These are phyloP conservation scores for Populus alba DNA, from an alignment of 345 rosid species.

Conservation along the genomic window DNA sequence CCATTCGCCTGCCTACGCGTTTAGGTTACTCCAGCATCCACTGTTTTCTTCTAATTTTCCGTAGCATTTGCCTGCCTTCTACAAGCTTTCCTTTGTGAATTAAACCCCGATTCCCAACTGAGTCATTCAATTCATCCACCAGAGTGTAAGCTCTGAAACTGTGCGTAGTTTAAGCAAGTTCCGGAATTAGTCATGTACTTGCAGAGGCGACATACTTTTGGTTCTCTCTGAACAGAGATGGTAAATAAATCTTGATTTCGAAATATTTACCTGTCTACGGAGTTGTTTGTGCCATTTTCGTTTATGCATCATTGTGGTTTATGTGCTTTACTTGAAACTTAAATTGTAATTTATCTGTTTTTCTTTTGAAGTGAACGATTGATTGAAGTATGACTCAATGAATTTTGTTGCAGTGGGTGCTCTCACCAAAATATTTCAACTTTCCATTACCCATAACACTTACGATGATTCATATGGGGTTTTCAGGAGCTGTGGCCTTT, in stretches of 20 bases:
- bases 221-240: not conserved
- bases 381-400: slow-evolving; percentile 1
- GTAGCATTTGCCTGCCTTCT: not conserved
- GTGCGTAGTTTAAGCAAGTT: not conserved
- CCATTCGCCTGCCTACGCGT: not conserved
- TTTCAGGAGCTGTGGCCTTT: slow-evolving; percentile 72
- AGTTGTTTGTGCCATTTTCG: not conserved
- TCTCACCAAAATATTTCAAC: slow-evolving; percentile 86
- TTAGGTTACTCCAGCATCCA: not conserved
- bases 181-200: not conserved
- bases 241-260: not conserved
- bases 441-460: slow-evolving; percentile 88
- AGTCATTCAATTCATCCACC: not conserved
- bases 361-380: not conserved
- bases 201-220: not conserved
- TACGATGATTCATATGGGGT: slow-evolving; percentile 95
- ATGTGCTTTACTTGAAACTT: not conserved
- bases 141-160: not conserved
- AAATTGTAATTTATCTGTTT: not conserved
- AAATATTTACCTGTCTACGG: not conserved
- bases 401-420: slow-evolving; percentile 81
- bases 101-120: not conserved
- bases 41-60: not conserved
- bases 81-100: not conserved
- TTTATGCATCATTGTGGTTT: not conserved